phyloP scores from a whole-genome alignment of 371 early-diverging fungal species.

The Thermomucor indicae-seudaticae region DNA sequence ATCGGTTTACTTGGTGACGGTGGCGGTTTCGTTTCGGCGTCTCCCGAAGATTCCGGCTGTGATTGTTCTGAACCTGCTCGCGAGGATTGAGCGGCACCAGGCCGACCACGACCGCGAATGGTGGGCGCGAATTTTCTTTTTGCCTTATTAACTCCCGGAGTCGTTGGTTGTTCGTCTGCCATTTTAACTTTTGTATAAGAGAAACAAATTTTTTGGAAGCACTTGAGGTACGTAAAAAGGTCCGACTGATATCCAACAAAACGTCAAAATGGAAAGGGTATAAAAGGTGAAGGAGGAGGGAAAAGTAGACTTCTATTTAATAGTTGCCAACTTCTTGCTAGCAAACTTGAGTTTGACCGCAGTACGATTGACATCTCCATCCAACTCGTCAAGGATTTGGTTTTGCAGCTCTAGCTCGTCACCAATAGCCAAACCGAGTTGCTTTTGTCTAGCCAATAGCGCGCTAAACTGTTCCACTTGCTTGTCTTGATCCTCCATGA shows the following conservation, averaged over 20 bases:
- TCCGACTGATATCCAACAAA: too few relatives aligned
- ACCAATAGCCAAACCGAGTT: slow-evolving; percentile 80
- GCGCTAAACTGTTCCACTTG: slow-evolving; percentile 69
- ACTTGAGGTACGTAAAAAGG: neutral
- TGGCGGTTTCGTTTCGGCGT: neutral
- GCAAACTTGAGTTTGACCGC: slow-evolving; percentile 66
- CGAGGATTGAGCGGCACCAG: too few relatives aligned
- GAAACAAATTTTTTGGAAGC: neutral
- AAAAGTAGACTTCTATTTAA: slow-evolving; percentile 32
- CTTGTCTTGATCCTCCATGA: slow-evolving; percentile 79
- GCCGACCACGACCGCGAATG: slow-evolving; percentile 15
- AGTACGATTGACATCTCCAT: slow-evolving; percentile 67
- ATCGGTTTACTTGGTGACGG: slow-evolving; percentile 10
- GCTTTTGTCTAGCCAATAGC: slow-evolving; percentile 74
- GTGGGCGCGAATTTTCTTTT: slow-evolving; percentile 32
- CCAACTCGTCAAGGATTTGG: slow-evolving; percentile 80
- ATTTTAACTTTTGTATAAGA: neutral
- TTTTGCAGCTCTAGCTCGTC: slow-evolving; percentile 86
- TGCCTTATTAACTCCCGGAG: neutral
- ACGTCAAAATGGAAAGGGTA: neutral
- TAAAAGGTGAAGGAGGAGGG: neutral
- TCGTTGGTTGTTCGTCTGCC: neutral
- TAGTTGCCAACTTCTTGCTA: slow-evolving; percentile 67
- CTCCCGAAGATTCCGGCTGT: too few relatives aligned
- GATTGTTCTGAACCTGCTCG: too few relatives aligned